These are phyloP conservation scores for Ogataea methylovora DNA, from an alignment of 805 yeast species.

Conservation along the genomic window DNA sequence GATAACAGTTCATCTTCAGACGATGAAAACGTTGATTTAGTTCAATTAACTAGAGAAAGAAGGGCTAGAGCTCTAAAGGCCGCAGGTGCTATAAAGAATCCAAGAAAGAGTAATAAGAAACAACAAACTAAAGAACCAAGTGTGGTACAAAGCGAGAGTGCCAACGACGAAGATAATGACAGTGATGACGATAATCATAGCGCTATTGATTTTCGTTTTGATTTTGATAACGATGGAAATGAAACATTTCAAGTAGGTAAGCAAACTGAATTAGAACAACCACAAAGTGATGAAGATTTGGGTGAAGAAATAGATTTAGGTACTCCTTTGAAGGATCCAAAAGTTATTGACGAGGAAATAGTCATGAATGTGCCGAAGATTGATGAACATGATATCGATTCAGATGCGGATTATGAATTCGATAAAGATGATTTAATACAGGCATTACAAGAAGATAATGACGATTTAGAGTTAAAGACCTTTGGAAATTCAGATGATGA, in stretches of 20 bases:
- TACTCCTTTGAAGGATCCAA: constrained; percentile 19
- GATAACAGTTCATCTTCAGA: constrained; percentile 40
- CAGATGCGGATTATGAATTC: constrained; percentile 62
- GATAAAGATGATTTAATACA: constrained; percentile 39
- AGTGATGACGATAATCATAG: constrained; percentile 4
- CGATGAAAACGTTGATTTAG: constrained; percentile 67
- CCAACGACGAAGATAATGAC: constrained; percentile 3
- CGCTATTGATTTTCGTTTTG: constrained; percentile 32
- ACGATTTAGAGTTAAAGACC: constrained; percentile 26
- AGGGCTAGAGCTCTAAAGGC: constrained; percentile 53
- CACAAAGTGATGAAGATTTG: constrained; percentile 45
- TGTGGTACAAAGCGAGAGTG: constrained; percentile 1
- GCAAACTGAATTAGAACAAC: constrained; percentile 8
- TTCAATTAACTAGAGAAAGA: constrained; percentile 60
- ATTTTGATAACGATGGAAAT: constrained; percentile 34
- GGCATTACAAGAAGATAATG: constrained; percentile 29
- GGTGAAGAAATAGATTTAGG: constrained; percentile 44
- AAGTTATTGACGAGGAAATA: constrained; percentile 15
- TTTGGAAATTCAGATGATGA: constrained; percentile 29
- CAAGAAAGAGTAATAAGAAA: constrained; percentile 12
- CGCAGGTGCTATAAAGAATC: constrained; percentile 21
- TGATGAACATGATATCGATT: constrained; percentile 33
- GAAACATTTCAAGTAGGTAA: constrained; percentile 17
- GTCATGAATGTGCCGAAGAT: constrained; percentile 44
- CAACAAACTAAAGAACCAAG: constrained; percentile 3